Evolutionary conservation across 176 grass and related monocot genomes (phyloP), one percentile per base, ranked within the genome.

Genomic region (Triticum dicoccoides): DNA sequence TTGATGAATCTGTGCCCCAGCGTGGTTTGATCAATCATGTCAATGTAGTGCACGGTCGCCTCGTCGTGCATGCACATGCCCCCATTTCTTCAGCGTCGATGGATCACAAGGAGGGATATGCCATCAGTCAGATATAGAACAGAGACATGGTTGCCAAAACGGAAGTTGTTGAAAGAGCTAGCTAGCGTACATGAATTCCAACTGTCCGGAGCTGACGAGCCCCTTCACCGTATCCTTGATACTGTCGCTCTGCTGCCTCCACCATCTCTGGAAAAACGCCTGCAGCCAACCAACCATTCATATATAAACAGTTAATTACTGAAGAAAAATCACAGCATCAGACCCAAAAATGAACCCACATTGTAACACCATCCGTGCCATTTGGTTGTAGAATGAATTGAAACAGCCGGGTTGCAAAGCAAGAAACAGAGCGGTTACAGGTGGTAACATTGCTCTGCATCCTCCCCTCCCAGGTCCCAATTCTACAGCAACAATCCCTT

Each of bases 21-120:
- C 11, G 95, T 97, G 66, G 95, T 97, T 73, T 94, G 92, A 69
- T 97, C 95, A 41, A 97, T 97, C 95, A 97, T 97, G 92, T 97
- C 95, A 68, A 97, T 94, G 79, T 94, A 97, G 85, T 97, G 95
- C 35, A 97, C 95, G 9, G 92, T 35, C 4, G 92, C 95, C 61
- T 97, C 95, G 35, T 97, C 95, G 33, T 97, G 95, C 95, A 97
- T 94, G 88, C 95, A 97, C 95, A 97, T 92, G 73, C 95, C 95
- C 15, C 92, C 95, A 79, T 97, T 97, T 92, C 95, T 97, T 85
- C 70, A 84, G 77, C 8, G 6, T 39, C 7, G 38, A 39, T 39
- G 38, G 38, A 89, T 30, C 44, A 84, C 30, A 85, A 82, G 38
- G 63, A 77, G 21, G 15, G 38, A 44, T 39, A 61, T 38, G 51